Evolutionary conservation across 768 basidiomycete species (phyloP).

Genomic region (Tylopilus vinaceipallidus): DNA sequence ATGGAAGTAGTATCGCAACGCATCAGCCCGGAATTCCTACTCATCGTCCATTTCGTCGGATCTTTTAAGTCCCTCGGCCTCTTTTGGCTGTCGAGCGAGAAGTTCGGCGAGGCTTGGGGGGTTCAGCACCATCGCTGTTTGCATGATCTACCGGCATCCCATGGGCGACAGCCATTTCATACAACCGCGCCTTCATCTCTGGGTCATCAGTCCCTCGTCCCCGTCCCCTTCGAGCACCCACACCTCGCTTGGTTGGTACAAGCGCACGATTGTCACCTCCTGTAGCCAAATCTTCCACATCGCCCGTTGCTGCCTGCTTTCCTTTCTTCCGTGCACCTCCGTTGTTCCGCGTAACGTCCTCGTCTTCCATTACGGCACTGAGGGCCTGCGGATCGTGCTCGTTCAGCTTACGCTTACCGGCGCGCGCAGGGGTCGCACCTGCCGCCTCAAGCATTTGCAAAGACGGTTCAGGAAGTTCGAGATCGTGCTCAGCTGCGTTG

Average conservation of each 20-base stretch:
- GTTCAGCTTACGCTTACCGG: constrained; percentile 39
- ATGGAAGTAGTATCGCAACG: background rate
- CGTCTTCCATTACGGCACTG: constrained; percentile 28
- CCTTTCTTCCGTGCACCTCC: constrained; percentile 25
- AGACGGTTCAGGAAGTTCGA: constrained; percentile 49
- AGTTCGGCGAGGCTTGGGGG: constrained; percentile 33
- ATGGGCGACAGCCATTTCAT: constrained; percentile 29
- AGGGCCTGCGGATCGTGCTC: constrained; percentile 24
- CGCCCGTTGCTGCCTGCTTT: constrained; percentile 14
- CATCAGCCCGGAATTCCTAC: background rate
- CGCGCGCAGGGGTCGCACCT: constrained; percentile 25
- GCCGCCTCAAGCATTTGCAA: constrained; percentile 50
- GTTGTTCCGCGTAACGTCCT: constrained; percentile 2
- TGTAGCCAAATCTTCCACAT: constrained; percentile 15
- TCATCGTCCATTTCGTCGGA: background rate
- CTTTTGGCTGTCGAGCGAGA: constrained; percentile 36
- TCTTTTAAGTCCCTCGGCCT: constrained; percentile 16
- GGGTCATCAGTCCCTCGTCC: constrained; percentile 20
- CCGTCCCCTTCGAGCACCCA: constrained; percentile 19
- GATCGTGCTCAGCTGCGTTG: constrained; percentile 41
- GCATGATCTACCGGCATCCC: constrained; percentile 29
- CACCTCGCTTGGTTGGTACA: constrained; percentile 16
- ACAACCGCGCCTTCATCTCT: constrained; percentile 17
- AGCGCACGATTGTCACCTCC: constrained; percentile 7
- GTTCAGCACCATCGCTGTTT: constrained; percentile 24